phyloP scores from a whole-genome alignment of 164 flowering plant species.

The Berberis thunbergii region DNA sequence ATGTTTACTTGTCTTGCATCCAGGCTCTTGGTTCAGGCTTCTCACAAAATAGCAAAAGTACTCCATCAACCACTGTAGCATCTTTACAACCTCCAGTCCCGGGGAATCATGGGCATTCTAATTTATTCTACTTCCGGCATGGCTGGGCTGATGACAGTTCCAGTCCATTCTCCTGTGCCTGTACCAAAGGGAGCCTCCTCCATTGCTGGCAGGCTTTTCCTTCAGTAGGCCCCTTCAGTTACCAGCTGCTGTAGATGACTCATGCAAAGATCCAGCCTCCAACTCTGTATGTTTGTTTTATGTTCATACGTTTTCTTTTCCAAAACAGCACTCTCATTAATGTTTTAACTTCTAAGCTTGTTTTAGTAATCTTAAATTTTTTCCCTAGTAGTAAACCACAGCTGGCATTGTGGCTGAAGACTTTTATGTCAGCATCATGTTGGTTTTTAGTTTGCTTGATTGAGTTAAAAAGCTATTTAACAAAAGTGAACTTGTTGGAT shows the following conservation, averaged over 20 bases:
- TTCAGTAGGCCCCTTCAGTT: slow-evolving; percentile 12
- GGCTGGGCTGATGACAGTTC: slow-evolving; percentile 8
- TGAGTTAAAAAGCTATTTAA: too few species aligned
- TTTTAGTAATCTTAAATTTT: not conserved
- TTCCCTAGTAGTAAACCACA: too few species aligned
- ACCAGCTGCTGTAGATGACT: slow-evolving; percentile 7
- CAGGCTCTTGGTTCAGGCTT: slow-evolving; percentile 13
- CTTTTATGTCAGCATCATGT: too few species aligned
- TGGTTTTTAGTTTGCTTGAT: too few species aligned
- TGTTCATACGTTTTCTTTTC: not conserved
- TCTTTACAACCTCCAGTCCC: slow-evolving; percentile 22
- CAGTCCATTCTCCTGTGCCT: slow-evolving; percentile 17
- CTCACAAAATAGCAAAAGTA: slow-evolving; percentile 13
- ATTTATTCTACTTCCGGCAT: not conserved
- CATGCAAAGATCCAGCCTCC: slow-evolving; percentile 11
- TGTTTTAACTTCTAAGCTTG: not conserved
- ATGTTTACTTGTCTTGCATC: not conserved
- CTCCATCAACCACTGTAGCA: slow-evolving; percentile 12
- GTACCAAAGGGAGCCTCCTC: slow-evolving; percentile 14
- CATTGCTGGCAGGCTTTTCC: slow-evolving; percentile 18
- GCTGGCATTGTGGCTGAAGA: too few species aligned
- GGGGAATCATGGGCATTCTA: not conserved
- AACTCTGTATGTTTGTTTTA: slow-evolving; percentile 17
- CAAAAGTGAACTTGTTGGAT: too few species aligned
- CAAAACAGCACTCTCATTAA: not conserved